Evolutionary conservation across 75 land plant species (phyloP).

Genomic region (Isoetes taiwanensis): DNA sequence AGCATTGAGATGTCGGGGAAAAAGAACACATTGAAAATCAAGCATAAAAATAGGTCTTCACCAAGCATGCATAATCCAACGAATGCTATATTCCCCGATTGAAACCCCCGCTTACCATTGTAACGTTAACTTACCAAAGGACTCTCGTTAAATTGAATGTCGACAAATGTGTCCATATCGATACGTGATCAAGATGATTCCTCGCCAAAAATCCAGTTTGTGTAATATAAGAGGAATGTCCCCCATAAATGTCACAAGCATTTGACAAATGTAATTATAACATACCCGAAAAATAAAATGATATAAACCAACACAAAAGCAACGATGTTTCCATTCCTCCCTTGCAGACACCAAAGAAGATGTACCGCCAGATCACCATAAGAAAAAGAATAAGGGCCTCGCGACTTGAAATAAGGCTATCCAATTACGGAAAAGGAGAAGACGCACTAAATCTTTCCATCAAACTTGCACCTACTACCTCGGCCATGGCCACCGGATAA

Average conservation of each 20-base stretch:
- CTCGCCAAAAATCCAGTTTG: background rate
- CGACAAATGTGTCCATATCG: constrained; percentile 26
- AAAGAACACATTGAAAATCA: no score
- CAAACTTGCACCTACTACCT: constrained; percentile 46
- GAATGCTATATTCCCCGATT: no score
- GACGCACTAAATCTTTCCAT: constrained; percentile 66
- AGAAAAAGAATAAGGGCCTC: background rate
- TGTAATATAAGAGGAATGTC: background rate
- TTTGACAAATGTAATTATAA: background rate
- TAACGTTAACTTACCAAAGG: constrained; percentile 36
- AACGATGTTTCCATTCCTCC: constrained; percentile 48
- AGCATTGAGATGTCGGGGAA: no score
- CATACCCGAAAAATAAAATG: constrained; percentile 76
- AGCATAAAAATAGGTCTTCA: no score
- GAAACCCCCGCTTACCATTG: no score
- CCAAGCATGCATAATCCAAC: no score
- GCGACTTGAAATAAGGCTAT: background rate
- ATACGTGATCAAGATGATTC: background rate
- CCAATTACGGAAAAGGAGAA: constrained; percentile 49
- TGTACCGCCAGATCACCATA: background rate
- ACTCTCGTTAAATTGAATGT: constrained; percentile 36
- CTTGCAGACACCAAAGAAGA: constrained; percentile 45
- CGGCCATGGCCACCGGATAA: constrained; percentile 47
- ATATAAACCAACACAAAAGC: constrained; percentile 48
- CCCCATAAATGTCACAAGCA: background rate